Evolutionary conservation across 1,139 yeast genomes (phyloP), one percentile per base, ranked within the genome.

Genomic region (Suhomyces guaymorum): DNA sequence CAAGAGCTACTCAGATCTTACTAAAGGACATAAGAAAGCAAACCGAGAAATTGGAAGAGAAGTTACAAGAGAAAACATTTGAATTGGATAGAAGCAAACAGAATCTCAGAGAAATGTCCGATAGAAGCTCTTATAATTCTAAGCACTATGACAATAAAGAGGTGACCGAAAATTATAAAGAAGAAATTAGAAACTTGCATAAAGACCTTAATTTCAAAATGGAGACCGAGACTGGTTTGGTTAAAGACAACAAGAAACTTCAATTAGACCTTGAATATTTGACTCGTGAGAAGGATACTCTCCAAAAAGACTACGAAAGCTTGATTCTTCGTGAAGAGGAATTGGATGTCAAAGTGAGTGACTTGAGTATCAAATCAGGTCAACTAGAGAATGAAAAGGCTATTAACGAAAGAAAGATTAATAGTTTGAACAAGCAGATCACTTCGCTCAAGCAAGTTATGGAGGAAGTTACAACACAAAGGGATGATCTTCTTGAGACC

Each of bases 221-320:
- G 58, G 78, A 79, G 47, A 70, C 67, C 26, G 92, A 84, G 59
- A 77, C 87, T 0, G 77, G 75, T 21, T 58, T 84, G 35, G 77
- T 80, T 38, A 83, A 81, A 48, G 82, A 79, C 35, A 70, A 81
- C 46, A 80, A 83, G 37, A 75, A 76, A 30, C 58, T 81, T 24
- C 77, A 75, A 30, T 72, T 80, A 45, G 84, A 82, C 42, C 61
- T 79, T 35, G 89, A 84, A 43, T 75, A 78, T 5, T 58, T 79
- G 41, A 56, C 60, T 24, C 59, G 65, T 16, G 75, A 70, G 38
- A 70, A 71, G 36, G 60, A 68, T 6, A 71, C 75, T 12, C 63
- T 77, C 24, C 81, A 79, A 34, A 62, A 67, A 21, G 81, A 80
- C 39, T 66, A 76, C 32, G 70, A 66, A 16, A 76, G 74, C 20